Percentiles rank a stretch among this genome's conserved stretches.
These are phyloP conservation scores for Metschnikowia noctiluminum DNA, from an alignment of 805 yeast species.

Conservation along the genomic window DNA sequence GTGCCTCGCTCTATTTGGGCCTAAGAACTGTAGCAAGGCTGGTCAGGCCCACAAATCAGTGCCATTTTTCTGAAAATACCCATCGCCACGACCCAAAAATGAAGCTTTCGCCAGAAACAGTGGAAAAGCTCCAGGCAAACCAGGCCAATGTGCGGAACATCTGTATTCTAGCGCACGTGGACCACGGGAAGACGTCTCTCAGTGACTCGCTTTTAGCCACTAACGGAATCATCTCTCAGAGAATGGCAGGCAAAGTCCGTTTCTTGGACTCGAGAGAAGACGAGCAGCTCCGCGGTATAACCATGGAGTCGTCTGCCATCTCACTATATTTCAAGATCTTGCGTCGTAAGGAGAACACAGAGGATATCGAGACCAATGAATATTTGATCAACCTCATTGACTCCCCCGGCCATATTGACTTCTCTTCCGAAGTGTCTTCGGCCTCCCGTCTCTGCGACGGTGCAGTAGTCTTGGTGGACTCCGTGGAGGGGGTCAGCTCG, in stretches of 20 bases:
- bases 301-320: slow-evolving; percentile 96
- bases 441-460: slow-evolving; percentile 97
- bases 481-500: slow-evolving; percentile 97
- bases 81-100: slow-evolving; percentile 18
- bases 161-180: slow-evolving; percentile 96
- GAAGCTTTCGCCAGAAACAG: slow-evolving; percentile 62
- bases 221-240: slow-evolving; percentile 92
- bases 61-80: too few relatives aligned
- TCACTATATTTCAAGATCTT: slow-evolving; percentile 83
- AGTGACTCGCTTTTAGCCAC: slow-evolving; percentile 91
- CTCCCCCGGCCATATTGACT: slow-evolving; percentile 99
- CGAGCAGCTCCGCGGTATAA: slow-evolving; percentile 93
- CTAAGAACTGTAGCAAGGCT: too few relatives aligned
- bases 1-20: too few relatives aligned
- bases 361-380: slow-evolving; percentile 53
- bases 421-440: slow-evolving; percentile 92
- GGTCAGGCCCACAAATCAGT: too few relatives aligned
- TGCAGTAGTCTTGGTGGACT: slow-evolving; percentile 92
- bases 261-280: slow-evolving; percentile 92
- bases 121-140: slow-evolving; percentile 64
- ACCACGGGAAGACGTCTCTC: slow-evolving; percentile 95
- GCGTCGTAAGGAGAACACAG: slow-evolving; percentile 31
- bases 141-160: slow-evolving; percentile 78
- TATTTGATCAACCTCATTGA: slow-evolving; percentile 89
- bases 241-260: slow-evolving; percentile 93